Evolutionary conservation across 257 asterid genomes (phyloP).

Genomic region (Handroanthus guayacan): DNA sequence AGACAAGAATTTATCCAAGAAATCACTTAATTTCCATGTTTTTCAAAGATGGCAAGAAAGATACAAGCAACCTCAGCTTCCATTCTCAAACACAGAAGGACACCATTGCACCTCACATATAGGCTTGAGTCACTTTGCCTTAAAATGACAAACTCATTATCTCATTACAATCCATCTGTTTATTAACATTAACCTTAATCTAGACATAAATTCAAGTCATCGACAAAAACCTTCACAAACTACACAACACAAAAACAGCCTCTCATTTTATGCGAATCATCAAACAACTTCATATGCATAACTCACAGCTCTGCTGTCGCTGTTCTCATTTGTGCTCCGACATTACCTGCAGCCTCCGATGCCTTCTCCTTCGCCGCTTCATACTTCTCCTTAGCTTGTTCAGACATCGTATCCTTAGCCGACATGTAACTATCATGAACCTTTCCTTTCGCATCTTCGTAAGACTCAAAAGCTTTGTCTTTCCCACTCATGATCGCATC

Average conservation of each 20-base stretch:
- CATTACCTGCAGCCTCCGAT: slow-evolving; percentile 53
- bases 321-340: slow-evolving; percentile 47
- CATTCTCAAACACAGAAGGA: too few species aligned
- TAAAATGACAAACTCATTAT: too few species aligned
- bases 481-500: slow-evolving; percentile 34
- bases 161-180: too few species aligned
- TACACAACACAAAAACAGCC: not conserved
- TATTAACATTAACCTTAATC: too few species aligned
- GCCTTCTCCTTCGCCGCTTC: slow-evolving; percentile 66
- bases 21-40: too few species aligned
- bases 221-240: not conserved
- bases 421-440: slow-evolving; percentile 34
- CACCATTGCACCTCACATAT: too few species aligned
- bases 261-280: not conserved
- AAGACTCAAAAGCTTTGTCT: slow-evolving; percentile 33
- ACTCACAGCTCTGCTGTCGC: slow-evolving; percentile 41
- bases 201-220: too few species aligned
- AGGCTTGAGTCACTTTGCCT: too few species aligned
- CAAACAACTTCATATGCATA: not conserved
- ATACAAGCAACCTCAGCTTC: too few species aligned
- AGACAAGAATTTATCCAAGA: too few species aligned
- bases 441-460: slow-evolving; percentile 45
- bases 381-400: slow-evolving; percentile 47
- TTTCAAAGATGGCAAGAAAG: too few species aligned
- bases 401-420: slow-evolving; percentile 49